Evolutionary conservation across 2,329 filamentous ascomycete genomes (phyloP).

Genomic region (Colletotrichum australisinense): DNA sequence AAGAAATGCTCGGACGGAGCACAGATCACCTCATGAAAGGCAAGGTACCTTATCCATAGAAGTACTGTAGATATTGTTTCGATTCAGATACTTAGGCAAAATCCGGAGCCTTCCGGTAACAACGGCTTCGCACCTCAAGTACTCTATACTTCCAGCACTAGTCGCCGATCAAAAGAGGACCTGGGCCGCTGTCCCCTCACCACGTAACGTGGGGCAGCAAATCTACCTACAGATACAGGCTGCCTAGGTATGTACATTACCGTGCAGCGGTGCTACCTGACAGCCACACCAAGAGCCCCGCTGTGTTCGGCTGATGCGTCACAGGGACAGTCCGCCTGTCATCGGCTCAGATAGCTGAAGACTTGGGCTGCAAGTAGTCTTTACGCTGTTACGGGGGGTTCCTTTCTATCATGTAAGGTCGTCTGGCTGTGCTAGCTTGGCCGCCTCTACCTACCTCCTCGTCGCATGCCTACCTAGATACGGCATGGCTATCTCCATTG

Average conservation of each 20-base stretch:
- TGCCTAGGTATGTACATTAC: not conserved
- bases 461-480: not conserved
- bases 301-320: constrained; percentile 17
- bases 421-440: not conserved
- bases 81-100: too few species aligned
- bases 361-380: not conserved
- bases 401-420: not conserved
- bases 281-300: not conserved
- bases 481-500: not conserved
- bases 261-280: not conserved
- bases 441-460: not conserved
- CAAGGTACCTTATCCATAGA: too few species aligned
- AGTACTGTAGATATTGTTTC: too few species aligned
- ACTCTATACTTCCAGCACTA: not conserved
- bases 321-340: constrained; percentile 7
- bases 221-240: not conserved
- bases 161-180: constrained; percentile 15
- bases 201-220: not conserved
- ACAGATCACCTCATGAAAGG: too few species aligned
- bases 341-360: not conserved
- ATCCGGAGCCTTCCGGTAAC: not conserved
- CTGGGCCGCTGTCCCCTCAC: not conserved
- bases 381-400: not conserved
- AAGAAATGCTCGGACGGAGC: too few species aligned
- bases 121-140: not conserved